Base-by-base conservation (phyloP, 352 stramenopile genomes). In the Elongisporangium anandrum region DNA sequence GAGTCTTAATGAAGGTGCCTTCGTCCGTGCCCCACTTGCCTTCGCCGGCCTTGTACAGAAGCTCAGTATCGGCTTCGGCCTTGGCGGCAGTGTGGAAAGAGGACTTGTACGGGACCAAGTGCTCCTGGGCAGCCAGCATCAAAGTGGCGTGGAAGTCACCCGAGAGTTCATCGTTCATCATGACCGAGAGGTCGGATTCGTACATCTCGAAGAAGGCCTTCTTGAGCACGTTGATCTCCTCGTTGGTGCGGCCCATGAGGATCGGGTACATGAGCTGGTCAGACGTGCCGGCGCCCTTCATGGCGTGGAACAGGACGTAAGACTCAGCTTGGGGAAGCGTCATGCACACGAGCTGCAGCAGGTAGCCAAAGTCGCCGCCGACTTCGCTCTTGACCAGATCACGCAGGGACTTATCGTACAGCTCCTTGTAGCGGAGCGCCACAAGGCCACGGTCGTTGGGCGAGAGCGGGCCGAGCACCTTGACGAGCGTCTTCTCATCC, bases 11-110 rank as follows among this genome's bases (percentile, higher is more conserved):
- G 60, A 93, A 90, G 3, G 49, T 61, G 13, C 79, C 74, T 53
- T 87, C 80, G 61, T 93, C 81, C 48, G 81, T 93, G 55, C 81
- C 81, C 77, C 78, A 90, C 64, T 90, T 88, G 61, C 79, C 84
- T 56, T 93, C 78, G 45, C 84, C 84, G 4, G 84, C 77, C 22
- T 89, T 89, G 71, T 90, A 93, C 34, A 93, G 64, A 15, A 69
- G 56, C 17, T 91, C 74, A 15, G 75, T 79, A 50, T 91, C 72
- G 39, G 83, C 72, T 23, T 75, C 73, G 20, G 81, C 84, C 67
- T 90, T 90, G 24, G 75, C 69, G 23, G 70, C 64, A 13, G 79
- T 90, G 72, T 92, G 81, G 65, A 90, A 75, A 24, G 69, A 66
- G 23, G 63, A 21, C 38, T 77, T 71, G 56, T 72, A 84, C 4